Base-by-base conservation (phyloP, 345 rosid species). In the Ceriops decandra region DNA sequence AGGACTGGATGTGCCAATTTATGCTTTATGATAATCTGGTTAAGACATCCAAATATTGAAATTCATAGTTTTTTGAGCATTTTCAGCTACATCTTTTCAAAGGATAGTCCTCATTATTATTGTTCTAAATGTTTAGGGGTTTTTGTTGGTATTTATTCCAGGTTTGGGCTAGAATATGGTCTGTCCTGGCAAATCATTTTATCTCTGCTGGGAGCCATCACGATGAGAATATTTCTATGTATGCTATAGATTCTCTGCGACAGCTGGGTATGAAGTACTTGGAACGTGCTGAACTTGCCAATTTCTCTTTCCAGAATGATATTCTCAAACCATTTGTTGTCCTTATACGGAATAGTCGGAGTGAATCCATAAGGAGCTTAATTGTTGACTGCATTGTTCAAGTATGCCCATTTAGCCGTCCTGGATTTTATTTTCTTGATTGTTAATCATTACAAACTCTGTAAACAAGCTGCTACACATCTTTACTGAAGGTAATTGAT, bases 121-220 rank as follows among this genome's bases (percentile, higher is more conserved):
- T 33, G 2, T 6, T 71, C 35, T 62, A 60, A 52, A n/a, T 20
- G 73, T 20, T 52, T 52, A 35, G 13, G 20, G 54, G 27, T 11
- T 68, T 42, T 21, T 59, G 28, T 31, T 68, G 30, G 11, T 68
- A 57, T 68, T 7, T 67, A 77, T 75, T 74, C 67, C 84, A 91
- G 97, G 97, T 91, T 59, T 91, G 97, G 97, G 96, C 97, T 70
- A 82, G 87, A 84, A 91, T 91, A 71, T 91, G 97, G 97, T 85
- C 80, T 73, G 93, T 91, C 75, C 81, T 91, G 68, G 96, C 96
- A 61, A 89, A 88, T 74, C 97, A 91, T 89, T 91, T 91, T 73
- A 89, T 91, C 73, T 75, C 91, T 75, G 97, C 97, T 53, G 97
- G 97, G 62, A 91, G 96, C 78, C 96, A 91, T 80, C 90, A 64